These are phyloP conservation scores for Neolentinus lepideus DNA, from an alignment of 1,284 basidiomycete species.

Conservation along the genomic window DNA sequence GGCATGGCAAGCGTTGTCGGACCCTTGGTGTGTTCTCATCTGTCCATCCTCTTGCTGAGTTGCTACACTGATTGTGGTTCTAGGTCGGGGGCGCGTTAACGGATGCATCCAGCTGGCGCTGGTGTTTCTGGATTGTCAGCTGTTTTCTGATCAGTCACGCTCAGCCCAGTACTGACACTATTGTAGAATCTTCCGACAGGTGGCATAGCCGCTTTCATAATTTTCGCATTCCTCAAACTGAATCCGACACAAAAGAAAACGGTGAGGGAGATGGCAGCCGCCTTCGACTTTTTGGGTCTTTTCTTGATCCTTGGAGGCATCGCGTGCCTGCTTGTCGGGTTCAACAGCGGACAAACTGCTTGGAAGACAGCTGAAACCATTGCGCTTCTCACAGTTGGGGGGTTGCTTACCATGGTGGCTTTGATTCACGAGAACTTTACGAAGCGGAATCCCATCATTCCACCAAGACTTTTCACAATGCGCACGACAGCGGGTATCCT, in stretches of 20 bases:
- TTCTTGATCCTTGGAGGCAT: constrained; percentile 65
- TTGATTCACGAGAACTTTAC: constrained; percentile 66
- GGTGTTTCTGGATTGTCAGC: constrained; percentile 75
- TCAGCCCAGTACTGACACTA: constrained; percentile 3
- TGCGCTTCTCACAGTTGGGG: constrained; percentile 65
- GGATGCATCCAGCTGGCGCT: constrained; percentile 69
- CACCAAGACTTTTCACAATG: constrained; percentile 74
- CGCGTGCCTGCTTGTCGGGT: constrained; percentile 76
- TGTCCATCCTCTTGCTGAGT: no score
- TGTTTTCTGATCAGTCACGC: constrained; percentile 1
- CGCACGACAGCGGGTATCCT: constrained; percentile 69
- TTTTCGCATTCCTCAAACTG: constrained; percentile 81
- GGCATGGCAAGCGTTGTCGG: constrained; percentile 53
- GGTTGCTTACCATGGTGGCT: constrained; percentile 45
- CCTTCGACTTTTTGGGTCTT: constrained; percentile 78
- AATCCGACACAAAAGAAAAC: constrained; percentile 56
- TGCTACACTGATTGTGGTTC: no score
- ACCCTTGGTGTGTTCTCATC: constrained; percentile 48
- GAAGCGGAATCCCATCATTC: constrained; percentile 72
- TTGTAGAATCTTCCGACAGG: constrained; percentile 55
- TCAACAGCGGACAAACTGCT: constrained; percentile 64
- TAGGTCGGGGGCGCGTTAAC: constrained; percentile 35
- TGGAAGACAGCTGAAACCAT: constrained; percentile 64
- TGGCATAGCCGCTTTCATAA: constrained; percentile 58
- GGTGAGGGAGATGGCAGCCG: constrained; percentile 46